Conservation (phyloP, 1,284 basidiomycete species). For the Cryptococcus sp. region DNA sequence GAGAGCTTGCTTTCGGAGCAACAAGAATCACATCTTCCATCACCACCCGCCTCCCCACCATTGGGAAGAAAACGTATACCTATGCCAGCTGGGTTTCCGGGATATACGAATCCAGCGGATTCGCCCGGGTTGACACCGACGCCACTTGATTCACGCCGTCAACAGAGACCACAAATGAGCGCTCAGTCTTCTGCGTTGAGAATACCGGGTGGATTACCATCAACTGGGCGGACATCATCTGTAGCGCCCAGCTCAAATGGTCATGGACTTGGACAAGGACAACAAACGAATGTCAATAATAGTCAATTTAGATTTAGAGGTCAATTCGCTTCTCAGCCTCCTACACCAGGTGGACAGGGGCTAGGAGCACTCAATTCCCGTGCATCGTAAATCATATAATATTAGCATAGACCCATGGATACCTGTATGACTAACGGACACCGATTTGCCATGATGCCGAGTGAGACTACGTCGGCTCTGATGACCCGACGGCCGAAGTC, state of each 20-base stretch:
- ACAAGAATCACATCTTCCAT: background rate
- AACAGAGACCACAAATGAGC: background rate
- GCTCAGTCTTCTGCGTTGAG: no score
- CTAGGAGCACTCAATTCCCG: background rate
- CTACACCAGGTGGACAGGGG: constrained; percentile 5
- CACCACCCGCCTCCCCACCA: background rate
- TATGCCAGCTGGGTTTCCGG: constrained; percentile 26
- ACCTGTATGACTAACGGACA: no score
- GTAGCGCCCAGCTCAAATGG: background rate
- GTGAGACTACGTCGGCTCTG: no score
- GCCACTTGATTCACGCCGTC: background rate
- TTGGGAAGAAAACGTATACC: constrained; percentile 6
- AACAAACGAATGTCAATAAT: constrained; percentile 6
- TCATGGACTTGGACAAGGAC: background rate
- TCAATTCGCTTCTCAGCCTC: constrained; percentile 12
- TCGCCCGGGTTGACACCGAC: background rate
- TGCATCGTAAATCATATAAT: background rate
- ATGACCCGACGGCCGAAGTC: no score
- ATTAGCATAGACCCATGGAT: no score
- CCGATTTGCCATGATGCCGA: no score
- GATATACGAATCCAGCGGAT: background rate
- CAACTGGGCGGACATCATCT: background rate
- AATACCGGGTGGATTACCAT: background rate
- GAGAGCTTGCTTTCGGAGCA: background rate
- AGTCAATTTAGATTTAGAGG: constrained; percentile 19